These are phyloP conservation scores for Puya raimondii DNA, from an alignment of 176 grass and related monocot species.

Conservation along the genomic window DNA sequence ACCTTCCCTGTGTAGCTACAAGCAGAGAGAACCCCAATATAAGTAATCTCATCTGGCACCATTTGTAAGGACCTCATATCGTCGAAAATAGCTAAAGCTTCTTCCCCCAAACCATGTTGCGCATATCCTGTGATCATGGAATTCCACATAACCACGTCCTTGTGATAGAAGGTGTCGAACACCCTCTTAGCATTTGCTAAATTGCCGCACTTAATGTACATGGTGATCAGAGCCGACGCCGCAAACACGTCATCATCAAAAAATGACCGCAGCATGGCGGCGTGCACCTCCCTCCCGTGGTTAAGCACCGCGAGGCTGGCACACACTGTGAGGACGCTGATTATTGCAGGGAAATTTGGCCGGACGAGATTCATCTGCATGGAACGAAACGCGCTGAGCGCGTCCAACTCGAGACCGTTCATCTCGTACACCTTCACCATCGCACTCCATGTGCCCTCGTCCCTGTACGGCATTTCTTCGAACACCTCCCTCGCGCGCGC, in stretches of 20 bases:
- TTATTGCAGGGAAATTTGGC: conserved; percentile 55
- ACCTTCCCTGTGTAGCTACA: conserved; percentile 79
- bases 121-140: conserved; percentile 80
- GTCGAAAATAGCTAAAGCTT: conserved; percentile 55
- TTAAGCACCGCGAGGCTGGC: conserved; percentile 50
- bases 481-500: conserved; percentile 43
- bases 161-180: conserved; percentile 48
- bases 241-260: conserved; percentile 42
- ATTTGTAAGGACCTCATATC: conserved; percentile 40
- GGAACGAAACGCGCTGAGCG: conserved; percentile 35
- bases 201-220: conserved; percentile 67
- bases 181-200: conserved; percentile 40
- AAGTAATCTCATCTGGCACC: conserved; percentile 54
- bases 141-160: conserved; percentile 81
- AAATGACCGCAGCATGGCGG: conserved; percentile 35
- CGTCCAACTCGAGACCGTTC: conserved; percentile 60
- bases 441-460: conserved; percentile 63
- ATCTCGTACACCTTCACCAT: conserved; percentile 59
- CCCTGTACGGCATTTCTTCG: conserved; percentile 33
- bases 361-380: conserved; percentile 43
- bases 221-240: conserved; percentile 62
- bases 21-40: conserved; percentile 59
- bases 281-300: conserved; percentile 60
- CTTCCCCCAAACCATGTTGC: conserved; percentile 60
- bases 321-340: conserved; percentile 51